A percentile compares a stretch with the other conserved stretches of the same genome.
These are phyloP conservation scores for Steccherinum ochraceum DNA, from an alignment of 768 basidiomycete species.

Conservation along the genomic window DNA sequence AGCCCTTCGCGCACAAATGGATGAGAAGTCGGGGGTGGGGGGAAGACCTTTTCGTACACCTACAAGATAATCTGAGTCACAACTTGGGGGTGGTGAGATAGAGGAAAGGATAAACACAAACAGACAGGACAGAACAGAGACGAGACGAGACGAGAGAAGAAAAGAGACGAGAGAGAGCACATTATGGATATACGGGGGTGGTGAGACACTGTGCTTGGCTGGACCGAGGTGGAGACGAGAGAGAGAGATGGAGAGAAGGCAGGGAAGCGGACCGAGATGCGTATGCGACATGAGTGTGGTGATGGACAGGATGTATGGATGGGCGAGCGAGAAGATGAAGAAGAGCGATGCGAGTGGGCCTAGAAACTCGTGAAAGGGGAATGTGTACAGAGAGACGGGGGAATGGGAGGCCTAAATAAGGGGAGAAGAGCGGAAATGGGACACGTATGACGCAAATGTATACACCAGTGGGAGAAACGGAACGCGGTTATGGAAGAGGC, in stretches of 20 bases:
- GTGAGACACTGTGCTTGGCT: background rate
- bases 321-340: no score
- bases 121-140: slow-evolving; percentile 7
- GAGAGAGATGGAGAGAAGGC: background rate
- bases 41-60: slow-evolving; percentile 1
- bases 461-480: background rate
- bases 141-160: slow-evolving; percentile 3
- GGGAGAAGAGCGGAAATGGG: slow-evolving; percentile 9
- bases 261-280: background rate
- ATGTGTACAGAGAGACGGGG: no score
- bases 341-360: no score
- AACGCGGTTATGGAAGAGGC: no score
- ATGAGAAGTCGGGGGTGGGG: no score
- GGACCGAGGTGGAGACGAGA: background rate
- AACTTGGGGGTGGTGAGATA: slow-evolving; percentile 1
- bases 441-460: slow-evolving; percentile 13
- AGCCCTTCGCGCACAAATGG: slow-evolving; percentile 49
- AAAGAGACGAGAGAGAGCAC: background rate
- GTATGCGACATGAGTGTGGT: slow-evolving; percentile 78
- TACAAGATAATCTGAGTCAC: slow-evolving; percentile 2
- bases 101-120: slow-evolving; percentile 4
- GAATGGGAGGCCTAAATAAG: background rate
- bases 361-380: no score
- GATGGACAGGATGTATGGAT: no score
- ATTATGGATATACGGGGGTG: background rate